phyloP scores from a whole-genome alignment of 805 yeast species.

The Zygosaccharomyces gambellarensis region DNA sequence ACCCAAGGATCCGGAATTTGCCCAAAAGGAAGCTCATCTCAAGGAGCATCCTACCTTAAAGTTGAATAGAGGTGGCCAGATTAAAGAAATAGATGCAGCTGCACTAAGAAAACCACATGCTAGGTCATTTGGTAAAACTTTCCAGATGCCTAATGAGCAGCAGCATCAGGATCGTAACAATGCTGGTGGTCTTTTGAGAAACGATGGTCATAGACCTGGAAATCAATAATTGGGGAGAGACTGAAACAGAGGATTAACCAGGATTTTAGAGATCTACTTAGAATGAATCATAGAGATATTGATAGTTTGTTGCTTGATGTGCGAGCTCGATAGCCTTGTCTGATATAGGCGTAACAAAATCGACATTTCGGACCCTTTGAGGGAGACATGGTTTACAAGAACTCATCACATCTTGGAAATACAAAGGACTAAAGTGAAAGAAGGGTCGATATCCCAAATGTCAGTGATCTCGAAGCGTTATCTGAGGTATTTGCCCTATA shows the following conservation, averaged over 20 bases:
- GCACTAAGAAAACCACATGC: conserved; percentile 27
- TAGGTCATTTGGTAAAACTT: conserved; percentile 9
- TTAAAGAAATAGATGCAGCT: conserved; percentile 20
- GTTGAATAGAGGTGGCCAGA: conserved; percentile 22
- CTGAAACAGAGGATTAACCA: neutral
- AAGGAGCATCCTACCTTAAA: conserved; percentile 11
- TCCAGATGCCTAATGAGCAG: neutral
- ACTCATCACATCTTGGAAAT: neutral
- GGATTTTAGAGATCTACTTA: neutral
- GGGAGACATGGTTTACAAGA: neutral
- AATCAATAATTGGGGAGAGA: neutral
- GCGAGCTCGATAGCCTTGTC: neutral
- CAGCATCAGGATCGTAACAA: conserved; percentile 3
- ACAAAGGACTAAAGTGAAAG: neutral
- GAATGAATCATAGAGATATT: neutral
- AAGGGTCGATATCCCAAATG: conserved; percentile 2
- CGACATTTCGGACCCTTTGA: neutral
- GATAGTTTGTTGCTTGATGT: neutral
- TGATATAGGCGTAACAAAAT: neutral
- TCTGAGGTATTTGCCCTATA: conserved; percentile 9
- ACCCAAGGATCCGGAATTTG: neutral
- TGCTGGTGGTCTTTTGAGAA: conserved; percentile 23
- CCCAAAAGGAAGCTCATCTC: neutral
- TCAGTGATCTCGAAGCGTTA: conserved; percentile 9
- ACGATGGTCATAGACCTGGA: conserved; percentile 26